These are phyloP conservation scores for Serendipita indica DNA, from an alignment of 768 basidiomycete genomes.

Conservation along the genomic window DNA sequence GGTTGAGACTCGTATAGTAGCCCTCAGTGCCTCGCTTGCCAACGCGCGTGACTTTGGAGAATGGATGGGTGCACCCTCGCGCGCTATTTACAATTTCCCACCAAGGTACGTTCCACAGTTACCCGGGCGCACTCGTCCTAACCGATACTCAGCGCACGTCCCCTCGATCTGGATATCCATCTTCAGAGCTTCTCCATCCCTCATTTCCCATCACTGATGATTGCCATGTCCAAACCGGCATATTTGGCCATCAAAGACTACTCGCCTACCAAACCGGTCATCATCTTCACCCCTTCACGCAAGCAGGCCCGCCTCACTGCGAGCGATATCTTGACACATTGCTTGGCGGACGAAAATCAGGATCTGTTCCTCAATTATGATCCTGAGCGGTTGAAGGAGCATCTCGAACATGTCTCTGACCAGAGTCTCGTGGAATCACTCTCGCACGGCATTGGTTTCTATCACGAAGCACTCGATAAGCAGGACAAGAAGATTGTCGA, in stretches of 20 bases:
- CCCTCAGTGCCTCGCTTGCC: slow-evolving; percentile 86
- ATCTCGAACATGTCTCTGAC: slow-evolving; percentile 75
- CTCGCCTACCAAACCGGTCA: slow-evolving; percentile 70
- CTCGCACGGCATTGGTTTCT: slow-evolving; percentile 85
- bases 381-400: slow-evolving; percentile 64
- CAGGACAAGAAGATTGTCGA: slow-evolving; percentile 93
- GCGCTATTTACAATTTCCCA: slow-evolving; percentile 95
- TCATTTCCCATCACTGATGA: slow-evolving; percentile 98
- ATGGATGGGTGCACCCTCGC: slow-evolving; percentile 91
- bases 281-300: slow-evolving; percentile 84
- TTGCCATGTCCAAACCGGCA: slow-evolving; percentile 96
- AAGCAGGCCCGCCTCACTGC: slow-evolving; percentile 91
- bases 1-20: slow-evolving; percentile 83
- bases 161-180: slow-evolving; percentile 93
- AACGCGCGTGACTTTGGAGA: slow-evolving; percentile 93
- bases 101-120: slow-evolving; percentile 42
- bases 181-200: slow-evolving; percentile 89
- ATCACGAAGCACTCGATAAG: slow-evolving; percentile 82
- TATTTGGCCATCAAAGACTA: slow-evolving; percentile 87
- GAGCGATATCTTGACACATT: slow-evolving; percentile 79
- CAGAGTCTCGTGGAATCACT: slow-evolving; percentile 60
- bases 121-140: background rate
- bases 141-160: slow-evolving; percentile 54
- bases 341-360: slow-evolving; percentile 69
- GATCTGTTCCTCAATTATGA: slow-evolving; percentile 86